Base-by-base conservation (phyloP, 2,329 filamentous ascomycete species). In the Trichoderma harzianum region DNA sequence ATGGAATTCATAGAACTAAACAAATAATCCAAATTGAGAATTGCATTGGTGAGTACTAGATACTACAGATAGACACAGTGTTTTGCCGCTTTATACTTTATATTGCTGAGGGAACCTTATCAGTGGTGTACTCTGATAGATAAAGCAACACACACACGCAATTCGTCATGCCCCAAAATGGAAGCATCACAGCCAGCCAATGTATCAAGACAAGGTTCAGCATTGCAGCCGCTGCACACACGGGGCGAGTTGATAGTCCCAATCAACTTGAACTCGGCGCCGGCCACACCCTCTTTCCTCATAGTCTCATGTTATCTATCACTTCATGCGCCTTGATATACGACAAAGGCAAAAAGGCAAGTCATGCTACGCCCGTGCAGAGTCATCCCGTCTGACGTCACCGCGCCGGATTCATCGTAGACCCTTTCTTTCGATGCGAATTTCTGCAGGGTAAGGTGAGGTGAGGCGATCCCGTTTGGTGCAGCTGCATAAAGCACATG, bases 331-430 rank as follows among this genome's bases (percentile, higher is more conserved):
- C 11, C 47, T 53, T 16, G 51, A 57, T 24, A 58, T 16, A 18
- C 51, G 51, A 43, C 32, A 21, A n/a, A 43, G 39, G 36, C 36
- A 39, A 39, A 39, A 39, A 57, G 21, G 47, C 14, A 34, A 66
- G 63, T 36, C 21, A 43, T 67, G 47, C 51, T 26, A 58, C 47
- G 51, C 64, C 30, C 64, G 51, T 67, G 24, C 18, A 57, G 32
- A 39, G 53, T 47, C 65, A 51, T 51, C 36, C n/a, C 55, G 30
- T 21, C 65, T 68, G 55, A 68, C 65, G 65, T 68, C 65, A 60
- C 65, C 36, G 12, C 43, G 34, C 65, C 55, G 53, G 36, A 32
- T 47, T 16, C 18, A 60, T 57, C 55, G n/a, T 7, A 18, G 24
- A 21, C 18, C 65, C 64, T 26, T 34, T 34, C 24, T 55, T 57